Evolutionary conservation across 2,329 filamentous ascomycete species (phyloP).

Genomic region (Metarhizium album): DNA sequence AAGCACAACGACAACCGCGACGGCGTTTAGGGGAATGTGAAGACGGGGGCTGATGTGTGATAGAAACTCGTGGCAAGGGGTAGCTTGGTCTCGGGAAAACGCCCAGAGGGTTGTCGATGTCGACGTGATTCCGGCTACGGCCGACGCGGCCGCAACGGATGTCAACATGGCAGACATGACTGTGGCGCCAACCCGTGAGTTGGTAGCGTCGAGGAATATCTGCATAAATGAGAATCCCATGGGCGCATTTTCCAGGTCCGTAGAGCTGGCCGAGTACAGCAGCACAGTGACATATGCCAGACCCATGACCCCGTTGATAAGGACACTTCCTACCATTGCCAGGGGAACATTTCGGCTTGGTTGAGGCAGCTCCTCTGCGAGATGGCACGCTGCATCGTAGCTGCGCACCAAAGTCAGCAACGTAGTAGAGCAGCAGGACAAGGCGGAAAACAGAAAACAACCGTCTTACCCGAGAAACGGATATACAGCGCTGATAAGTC

Average conservation of each 20-base stretch:
- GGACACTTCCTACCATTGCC: slow-evolving; percentile 23
- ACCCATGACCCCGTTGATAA: slow-evolving; percentile 34
- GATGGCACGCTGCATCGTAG: slow-evolving; percentile 23
- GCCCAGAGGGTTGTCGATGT: slow-evolving; percentile 28
- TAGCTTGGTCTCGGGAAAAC: slow-evolving; percentile 26
- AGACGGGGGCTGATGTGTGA: slow-evolving; percentile 19
- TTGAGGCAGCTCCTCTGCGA: slow-evolving; percentile 23
- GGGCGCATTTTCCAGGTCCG: slow-evolving; percentile 23
- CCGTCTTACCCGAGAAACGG: slow-evolving; percentile 21
- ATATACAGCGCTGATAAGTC: slow-evolving; percentile 21
- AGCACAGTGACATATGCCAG: slow-evolving; percentile 30
- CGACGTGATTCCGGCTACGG: slow-evolving; percentile 22
- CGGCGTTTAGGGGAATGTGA: slow-evolving; percentile 23
- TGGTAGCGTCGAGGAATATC: slow-evolving; percentile 22
- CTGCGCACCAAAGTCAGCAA: no score
- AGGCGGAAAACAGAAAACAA: not conserved
- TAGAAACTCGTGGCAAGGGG: slow-evolving; percentile 26
- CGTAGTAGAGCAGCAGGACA: no score
- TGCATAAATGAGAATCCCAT: slow-evolving; percentile 34
- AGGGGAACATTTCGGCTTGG: slow-evolving; percentile 22
- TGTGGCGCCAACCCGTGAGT: slow-evolving; percentile 15
- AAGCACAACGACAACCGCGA: slow-evolving; percentile 15
- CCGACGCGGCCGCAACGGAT: slow-evolving; percentile 18
- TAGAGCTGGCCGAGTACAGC: slow-evolving; percentile 32
- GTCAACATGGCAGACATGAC: slow-evolving; percentile 19